Conservation (phyloP, 805 yeast genomes). For the Barnettozyma pratensis region DNA sequence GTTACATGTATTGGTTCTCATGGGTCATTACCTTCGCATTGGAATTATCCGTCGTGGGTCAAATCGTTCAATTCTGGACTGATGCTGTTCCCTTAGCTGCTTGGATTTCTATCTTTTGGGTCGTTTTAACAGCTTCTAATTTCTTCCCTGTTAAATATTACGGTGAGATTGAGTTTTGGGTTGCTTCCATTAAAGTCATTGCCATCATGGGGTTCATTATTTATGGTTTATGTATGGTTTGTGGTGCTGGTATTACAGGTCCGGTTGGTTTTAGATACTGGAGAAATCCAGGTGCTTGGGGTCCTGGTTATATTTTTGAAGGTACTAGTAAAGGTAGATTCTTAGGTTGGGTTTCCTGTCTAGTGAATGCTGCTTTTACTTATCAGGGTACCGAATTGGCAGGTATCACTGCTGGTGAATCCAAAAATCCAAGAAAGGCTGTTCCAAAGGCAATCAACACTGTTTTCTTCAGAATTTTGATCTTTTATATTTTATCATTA, state of each 20-base stretch:
- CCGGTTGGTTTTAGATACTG: conserved; percentile 9
- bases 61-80: conserved; percentile 6
- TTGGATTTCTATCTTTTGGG: conserved; percentile 7
- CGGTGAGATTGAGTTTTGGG: conserved; percentile 9
- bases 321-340: conserved; percentile 6
- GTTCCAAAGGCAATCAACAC: conserved; percentile 10
- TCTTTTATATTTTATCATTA: conserved; percentile 6
- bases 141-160: conserved; percentile 8
- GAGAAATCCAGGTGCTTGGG: conserved; percentile 11
- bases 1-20: conserved; percentile 10
- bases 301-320: conserved; percentile 7
- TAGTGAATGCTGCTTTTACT: conserved; percentile 8
- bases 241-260: conserved; percentile 9
- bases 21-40: conserved; percentile 9
- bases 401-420: conserved; percentile 10
- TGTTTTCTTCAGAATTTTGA: conserved; percentile 8
- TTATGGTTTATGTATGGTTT: conserved; percentile 7
- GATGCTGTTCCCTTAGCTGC: conserved; percentile 6
- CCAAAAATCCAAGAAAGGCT: conserved; percentile 8
- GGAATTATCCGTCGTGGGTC: conserved; percentile 7
- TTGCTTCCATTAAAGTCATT: conserved; percentile 7
- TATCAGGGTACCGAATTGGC: conserved; percentile 9
- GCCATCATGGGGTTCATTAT: conserved; percentile 8
- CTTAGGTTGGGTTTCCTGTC: conserved; percentile 7
- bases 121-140: conserved; percentile 2